A percentile compares a stretch with the other conserved stretches of the same genome.
phyloP scores from a whole-genome alignment of 257 asterid genomes.

The Hygrophila difformis region DNA sequence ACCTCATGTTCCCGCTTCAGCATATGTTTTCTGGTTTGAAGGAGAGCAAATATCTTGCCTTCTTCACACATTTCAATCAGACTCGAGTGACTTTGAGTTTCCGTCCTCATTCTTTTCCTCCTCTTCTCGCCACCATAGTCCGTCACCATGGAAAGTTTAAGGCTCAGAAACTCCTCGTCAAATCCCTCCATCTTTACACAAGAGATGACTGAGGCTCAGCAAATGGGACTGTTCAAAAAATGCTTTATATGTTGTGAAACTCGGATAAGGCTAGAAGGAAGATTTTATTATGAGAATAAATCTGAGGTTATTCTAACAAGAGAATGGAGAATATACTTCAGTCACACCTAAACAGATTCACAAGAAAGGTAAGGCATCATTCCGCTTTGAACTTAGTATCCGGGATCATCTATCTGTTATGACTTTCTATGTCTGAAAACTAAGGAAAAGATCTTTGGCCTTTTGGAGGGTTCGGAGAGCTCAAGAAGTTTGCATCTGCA shows the following conservation, averaged over 20 bases:
- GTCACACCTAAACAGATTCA: not conserved
- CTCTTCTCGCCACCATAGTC: slow-evolving; percentile 23
- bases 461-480: slow-evolving; percentile 29
- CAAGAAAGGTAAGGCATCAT: not conserved
- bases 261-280: not conserved
- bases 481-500: slow-evolving; percentile 31
- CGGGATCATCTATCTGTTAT: slow-evolving; percentile 4
- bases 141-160: slow-evolving; percentile 35
- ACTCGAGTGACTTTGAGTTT: not conserved
- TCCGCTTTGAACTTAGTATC: not conserved
- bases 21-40: slow-evolving; percentile 61
- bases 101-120: slow-evolving; percentile 16
- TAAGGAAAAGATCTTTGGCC: slow-evolving; percentile 8
- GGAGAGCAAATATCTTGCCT: slow-evolving; percentile 47
- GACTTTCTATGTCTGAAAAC: slow-evolving; percentile 4
- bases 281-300: not conserved
- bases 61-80: slow-evolving; percentile 44
- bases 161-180: slow-evolving; percentile 52
- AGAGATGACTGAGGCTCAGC: slow-evolving; percentile 23
- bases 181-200: slow-evolving; percentile 34
- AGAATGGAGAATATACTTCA: not conserved
- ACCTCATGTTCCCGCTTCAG: slow-evolving; percentile 32
- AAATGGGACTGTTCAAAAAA: slow-evolving; percentile 7
- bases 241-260: not conserved
- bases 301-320: not conserved